A percentile compares a stretch with the other conserved stretches of the same genome.
Evolutionary conservation across 768 basidiomycete genomes (phyloP).

Genomic region (Serendipita sp.): DNA sequence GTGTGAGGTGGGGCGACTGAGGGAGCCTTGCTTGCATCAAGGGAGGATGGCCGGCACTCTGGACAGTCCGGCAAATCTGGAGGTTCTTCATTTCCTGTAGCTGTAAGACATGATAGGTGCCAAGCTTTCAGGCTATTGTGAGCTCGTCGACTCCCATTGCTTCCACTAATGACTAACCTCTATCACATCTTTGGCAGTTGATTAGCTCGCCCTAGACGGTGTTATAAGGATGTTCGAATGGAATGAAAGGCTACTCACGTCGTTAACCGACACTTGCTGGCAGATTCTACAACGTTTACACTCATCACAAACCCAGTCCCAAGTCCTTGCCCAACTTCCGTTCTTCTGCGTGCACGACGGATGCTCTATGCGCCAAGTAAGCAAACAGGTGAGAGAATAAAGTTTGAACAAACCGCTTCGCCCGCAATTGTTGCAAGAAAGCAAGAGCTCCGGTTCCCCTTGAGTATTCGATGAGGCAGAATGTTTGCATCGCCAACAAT

Average conservation of each 20-base stretch:
- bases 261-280: background rate
- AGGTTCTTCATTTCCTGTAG: background rate
- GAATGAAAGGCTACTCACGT: background rate
- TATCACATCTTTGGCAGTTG: conserved; percentile 5
- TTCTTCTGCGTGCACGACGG: background rate
- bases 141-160: background rate
- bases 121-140: background rate
- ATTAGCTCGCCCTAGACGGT: background rate
- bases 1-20: background rate
- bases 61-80: conserved; percentile 1
- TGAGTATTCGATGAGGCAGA: conserved; percentile 41
- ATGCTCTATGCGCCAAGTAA: background rate
- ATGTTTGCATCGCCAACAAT: conserved; percentile 69
- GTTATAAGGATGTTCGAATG: background rate
- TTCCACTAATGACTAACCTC: background rate
- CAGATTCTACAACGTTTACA: conserved; percentile 7
- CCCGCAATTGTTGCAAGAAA: conserved; percentile 68
- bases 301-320: conserved; percentile 5
- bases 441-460: conserved; percentile 47
- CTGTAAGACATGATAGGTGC: background rate
- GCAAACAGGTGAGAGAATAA: background rate
- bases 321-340: background rate
- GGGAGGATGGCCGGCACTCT: background rate
- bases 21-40: conserved; percentile 1
- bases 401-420: conserved; percentile 46